These are phyloP conservation scores for Astrocystis sublimbata DNA, from an alignment of 495 filamentous ascomycete genomes.

Conservation along the genomic window DNA sequence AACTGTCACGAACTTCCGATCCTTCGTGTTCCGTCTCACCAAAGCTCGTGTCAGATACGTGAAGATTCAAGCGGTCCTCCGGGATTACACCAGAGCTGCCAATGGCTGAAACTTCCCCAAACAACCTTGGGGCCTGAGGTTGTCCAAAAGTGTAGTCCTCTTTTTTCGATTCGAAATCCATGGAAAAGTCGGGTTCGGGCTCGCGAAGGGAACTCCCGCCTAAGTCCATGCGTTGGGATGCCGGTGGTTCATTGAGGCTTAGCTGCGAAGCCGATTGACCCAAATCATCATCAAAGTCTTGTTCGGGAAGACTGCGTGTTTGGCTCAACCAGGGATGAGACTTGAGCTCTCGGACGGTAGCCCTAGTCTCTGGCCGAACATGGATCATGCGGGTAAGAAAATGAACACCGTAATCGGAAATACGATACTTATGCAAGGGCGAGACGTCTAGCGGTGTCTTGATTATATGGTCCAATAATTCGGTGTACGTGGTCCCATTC, in stretches of 20 bases:
- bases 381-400: slow-evolving; percentile 78
- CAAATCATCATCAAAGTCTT: slow-evolving; percentile 49
- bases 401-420: slow-evolving; percentile 67
- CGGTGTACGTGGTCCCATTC: slow-evolving; percentile 50
- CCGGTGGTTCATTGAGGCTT: slow-evolving; percentile 53
- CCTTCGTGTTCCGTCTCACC: slow-evolving; percentile 36
- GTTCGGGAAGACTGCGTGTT: slow-evolving; percentile 19
- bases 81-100: slow-evolving; percentile 56
- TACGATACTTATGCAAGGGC: slow-evolving; percentile 52
- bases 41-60: slow-evolving; percentile 34
- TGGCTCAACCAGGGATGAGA: slow-evolving; percentile 66
- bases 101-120: slow-evolving; percentile 81
- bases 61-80: slow-evolving; percentile 47
- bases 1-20: slow-evolving; percentile 44
- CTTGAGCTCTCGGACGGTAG: slow-evolving; percentile 63
- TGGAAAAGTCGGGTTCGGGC: slow-evolving; percentile 22
- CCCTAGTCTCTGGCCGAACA: slow-evolving; percentile 65
- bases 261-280: slow-evolving; percentile 67
- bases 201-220: slow-evolving; percentile 19
- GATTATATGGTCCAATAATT: slow-evolving; percentile 85
- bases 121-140: slow-evolving; percentile 58
- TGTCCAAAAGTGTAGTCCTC: slow-evolving; percentile 44
- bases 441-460: slow-evolving; percentile 62
- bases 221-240: neutral
- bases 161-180: slow-evolving; percentile 41